Evolutionary conservation across 805 yeast genomes (phyloP).

Genomic region (Cyberlindnera galapagoensis): DNA sequence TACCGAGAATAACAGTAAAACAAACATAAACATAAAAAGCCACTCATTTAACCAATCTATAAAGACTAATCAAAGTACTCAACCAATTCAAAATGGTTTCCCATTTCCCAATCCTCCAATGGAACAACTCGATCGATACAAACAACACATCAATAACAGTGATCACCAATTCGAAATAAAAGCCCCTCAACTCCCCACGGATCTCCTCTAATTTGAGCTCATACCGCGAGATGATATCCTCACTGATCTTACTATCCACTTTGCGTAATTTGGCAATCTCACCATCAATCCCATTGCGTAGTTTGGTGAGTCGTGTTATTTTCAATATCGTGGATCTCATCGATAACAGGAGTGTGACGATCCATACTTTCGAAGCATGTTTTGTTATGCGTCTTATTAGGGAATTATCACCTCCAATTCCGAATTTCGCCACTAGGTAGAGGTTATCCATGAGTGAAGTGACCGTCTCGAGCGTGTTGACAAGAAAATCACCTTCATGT

Average conservation of each 20-base stretch:
- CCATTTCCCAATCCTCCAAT: constrained; percentile 10
- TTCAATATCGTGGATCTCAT: constrained; percentile 6
- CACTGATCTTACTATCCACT: no score
- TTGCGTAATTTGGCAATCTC: constrained; percentile 6
- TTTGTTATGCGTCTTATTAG: constrained; percentile 1
- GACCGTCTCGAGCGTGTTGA: constrained; percentile 14
- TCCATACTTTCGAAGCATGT: constrained; percentile 17
- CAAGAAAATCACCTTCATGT: constrained; percentile 7
- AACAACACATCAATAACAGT: constrained; percentile 16
- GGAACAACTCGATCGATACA: constrained; percentile 15
- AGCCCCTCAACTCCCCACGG: constrained; percentile 5
- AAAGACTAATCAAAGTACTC: constrained; percentile 13
- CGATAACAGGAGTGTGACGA: constrained; percentile 13
- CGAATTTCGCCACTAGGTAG: constrained; percentile 14
- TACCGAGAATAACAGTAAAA: no score
- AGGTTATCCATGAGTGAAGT: constrained; percentile 18
- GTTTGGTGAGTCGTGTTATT: constrained; percentile 4
- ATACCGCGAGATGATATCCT: constrained; percentile 14
- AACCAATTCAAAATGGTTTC: constrained; percentile 13
- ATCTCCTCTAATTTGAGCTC: constrained; percentile 9
- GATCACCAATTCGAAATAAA: constrained; percentile 11
- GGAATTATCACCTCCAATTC: constrained; percentile 6
- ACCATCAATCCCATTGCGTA: constrained; percentile 4
- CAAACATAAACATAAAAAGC: no score
- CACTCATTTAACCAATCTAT: no score